Base-by-base conservation (phyloP, 768 basidiomycete genomes). In the Ramaria rubella region DNA sequence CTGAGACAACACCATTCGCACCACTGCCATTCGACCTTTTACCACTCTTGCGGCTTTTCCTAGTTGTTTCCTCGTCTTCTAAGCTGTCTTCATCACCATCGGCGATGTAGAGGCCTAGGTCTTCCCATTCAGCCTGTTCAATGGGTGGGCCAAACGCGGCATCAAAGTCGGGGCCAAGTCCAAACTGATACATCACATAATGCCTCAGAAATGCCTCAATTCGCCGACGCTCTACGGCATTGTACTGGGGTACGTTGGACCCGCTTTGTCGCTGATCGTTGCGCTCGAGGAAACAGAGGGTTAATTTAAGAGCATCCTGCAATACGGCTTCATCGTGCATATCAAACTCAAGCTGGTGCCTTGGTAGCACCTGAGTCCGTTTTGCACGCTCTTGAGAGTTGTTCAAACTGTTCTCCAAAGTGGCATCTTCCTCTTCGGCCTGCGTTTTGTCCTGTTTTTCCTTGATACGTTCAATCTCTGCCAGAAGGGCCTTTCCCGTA, bases 211-310 rank as follows among this genome's bases (percentile, higher is more conserved):
- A 94, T 48, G 78, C 77, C 67, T 97, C 96, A 40, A 97, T 83
- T 29, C 80, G 77, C 44, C 88, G 82, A 44, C 92, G 82, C 72
- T 98, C 95, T 51, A 77, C 75, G 2, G 78, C 70, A 58, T 83
- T 87, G 69, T 90, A 90, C 57, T 81, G 80, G 31, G 53, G 51
- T 17, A 58, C 53, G 42, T 65, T 61, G 24, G 55, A 44, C 5
- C 55, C 55, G 17, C 55, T 40, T 26, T 45, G 55, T 15, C 55
- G 55, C 15, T 78, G 81, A 62, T 85, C 83, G 46, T 87, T 86
- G 66, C 87, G 90, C 64, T 97, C 95, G 62, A 99, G 78, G 75
- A 90, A 97, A 14, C 86, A 84, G 67, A 90, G 87, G 59, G 94
- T 81, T 71, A 99, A 79, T 75, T 93, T 93, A 67, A 95, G 79